Base-by-base conservation (phyloP, 164 flowering plant genomes). In the Nelumbo lutea region DNA sequence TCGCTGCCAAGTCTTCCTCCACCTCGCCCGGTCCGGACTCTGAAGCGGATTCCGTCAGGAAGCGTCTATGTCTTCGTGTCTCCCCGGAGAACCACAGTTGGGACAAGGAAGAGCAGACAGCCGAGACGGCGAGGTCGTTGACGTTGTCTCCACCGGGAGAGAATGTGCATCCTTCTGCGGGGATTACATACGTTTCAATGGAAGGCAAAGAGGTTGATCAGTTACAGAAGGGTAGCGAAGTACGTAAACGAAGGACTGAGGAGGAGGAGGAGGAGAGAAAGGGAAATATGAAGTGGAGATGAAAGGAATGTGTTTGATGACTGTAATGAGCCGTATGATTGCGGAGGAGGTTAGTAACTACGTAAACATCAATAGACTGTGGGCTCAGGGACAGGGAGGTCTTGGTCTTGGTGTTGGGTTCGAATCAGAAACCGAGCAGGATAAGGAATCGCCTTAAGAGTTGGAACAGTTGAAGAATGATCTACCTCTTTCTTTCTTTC, bases 321-420 rank as follows among this genome's bases (percentile, higher is more conserved):
- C 52, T 9, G 61, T 84, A 39, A 77, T 87, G 86, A 83, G 79
- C 52, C 77, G 78, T 46, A 80, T 89, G 83, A 80, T 87, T 39
- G 83, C 83, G 2, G 79, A 77, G 50, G 93, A 88, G 72, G 93
- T 88, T 48, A 79, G 79, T 66, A 84, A 56, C 57, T 85, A 85
- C 73, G 0, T 27, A 27, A 27, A 27, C 27, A 73, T 86, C 4
- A 72, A 81, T 44, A 59, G 48, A 9, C 60, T 79, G 40, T 60
- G 72, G 70, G 65, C 72, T 14, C 47, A 53, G 5, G 73, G 67
- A 41, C 27, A 27, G 27, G 27, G 27, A 27, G 27, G 27, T 27
- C 27, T 27, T 27, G 76, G 65, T 47, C 59, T 62, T 67, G 55
- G 40, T 3, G 59, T 62, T 42, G 51, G 38, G 9, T 46, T 38